Evolutionary conservation across 208 protist species (phyloP), one percentile per base, ranked within the genome.

Genomic region (Trichomonas gallinae): DNA sequence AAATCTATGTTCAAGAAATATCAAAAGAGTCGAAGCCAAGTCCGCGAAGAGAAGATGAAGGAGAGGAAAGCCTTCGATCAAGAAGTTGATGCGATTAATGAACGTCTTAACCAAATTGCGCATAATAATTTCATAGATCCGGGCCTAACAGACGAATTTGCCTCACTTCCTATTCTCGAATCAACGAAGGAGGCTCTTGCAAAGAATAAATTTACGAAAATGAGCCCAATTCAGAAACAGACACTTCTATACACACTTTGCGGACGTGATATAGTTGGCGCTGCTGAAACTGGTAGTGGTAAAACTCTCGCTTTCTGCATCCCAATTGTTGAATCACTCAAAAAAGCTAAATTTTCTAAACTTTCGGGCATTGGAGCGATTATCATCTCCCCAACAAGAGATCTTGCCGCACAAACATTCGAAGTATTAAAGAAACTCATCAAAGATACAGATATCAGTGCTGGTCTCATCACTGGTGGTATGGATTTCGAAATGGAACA

Each of bases 281-380:
- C 99, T 23, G 99, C 99, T 31, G 99, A 99, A 97, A 99, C 99
- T 9, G 99, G 99, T 96, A 99, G 98, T 0, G 99, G 99, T 97
- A 99, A 99, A 97, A 99, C 99, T 26, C 97, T 99, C 1, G 99
- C 99, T 38, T 99, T 99, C 96, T 97, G 99, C 40, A 97, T 99
- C 21, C 99, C 99, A 0, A 97, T 98, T 11, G 97, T 99, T 23
- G 99, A 99, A 97, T 96, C 96, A 31, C 98, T 99, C 13, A 99
- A 98, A 40, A 97, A 98, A 40, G 97, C 98, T 97, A 98, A 98
- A 97, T 99, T 98, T 98, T 98, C 98, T 9, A 40, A 96, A 0
- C 96, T 98, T 63, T 98, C 99, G 97, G 99, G 99, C n/a, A 96
- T 99, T 8, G 99, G 99, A 17, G 99, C 98, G 15, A 97, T 99